Evolutionary conservation across 192 early-diverging fungal genomes (phyloP), one percentile per base, ranked within the genome.

Genomic region (Oehlia diaphana): DNA sequence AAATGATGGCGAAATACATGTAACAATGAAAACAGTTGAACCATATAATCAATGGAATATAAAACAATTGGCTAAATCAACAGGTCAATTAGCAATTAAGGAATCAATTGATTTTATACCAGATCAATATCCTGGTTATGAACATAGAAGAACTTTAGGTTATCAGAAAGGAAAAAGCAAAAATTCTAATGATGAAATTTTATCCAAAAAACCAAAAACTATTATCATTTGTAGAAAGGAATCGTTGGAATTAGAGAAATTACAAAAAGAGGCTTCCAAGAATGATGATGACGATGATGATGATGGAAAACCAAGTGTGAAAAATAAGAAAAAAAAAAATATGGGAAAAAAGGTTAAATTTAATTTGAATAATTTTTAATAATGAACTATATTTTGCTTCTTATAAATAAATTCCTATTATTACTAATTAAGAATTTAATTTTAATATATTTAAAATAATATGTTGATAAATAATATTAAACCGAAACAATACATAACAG

Each of bases 121-220:
- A 4, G 81, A 82, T 4, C 82, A 89, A 67, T 97, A 91, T 82
- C 94, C 94, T 6, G 95, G 93, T 9, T 99, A 99, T 79, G 87
- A 91, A 80, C 97, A 99, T 87, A 90, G 97, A 9, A 90, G 97
- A 63, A 99, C 97, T 5, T 91, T 99, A n/a, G 97, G 97, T 7
- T 98, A 93, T 82, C 91, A 95, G 81, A 90, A 96, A 35, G 94
- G 94, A 0, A 50, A 93, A 19, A 95, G 93, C 58, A 88, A 86
- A 37, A 85, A 82, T 6, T 90, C 84, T 8, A 98, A 98, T 82
- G 89, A 88, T 66, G 96, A 98, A 83, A 95, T 98, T 42, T 13
- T 81, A 4, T 80, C 88, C 63, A 89, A 91, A 78, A 82, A 82
- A 2, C 91, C 92, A 16, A 89, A 92, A 81, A 92, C 91, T 14